phyloP scores from a whole-genome alignment of 768 basidiomycete species.

The Guyanaporus albipodus region DNA sequence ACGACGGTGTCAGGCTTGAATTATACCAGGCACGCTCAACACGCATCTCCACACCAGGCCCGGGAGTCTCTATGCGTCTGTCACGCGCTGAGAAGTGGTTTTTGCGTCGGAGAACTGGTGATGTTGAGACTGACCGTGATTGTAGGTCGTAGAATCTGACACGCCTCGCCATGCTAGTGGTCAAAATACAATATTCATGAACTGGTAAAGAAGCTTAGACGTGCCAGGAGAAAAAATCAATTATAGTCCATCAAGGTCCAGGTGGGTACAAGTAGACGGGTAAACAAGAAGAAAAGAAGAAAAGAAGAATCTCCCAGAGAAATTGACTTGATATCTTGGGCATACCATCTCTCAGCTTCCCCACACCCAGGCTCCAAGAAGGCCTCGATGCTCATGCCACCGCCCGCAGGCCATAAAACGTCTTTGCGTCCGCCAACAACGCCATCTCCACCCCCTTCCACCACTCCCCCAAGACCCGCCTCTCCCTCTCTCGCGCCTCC shows the following conservation, averaged over 20 bases:
- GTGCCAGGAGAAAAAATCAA: constrained; percentile 2
- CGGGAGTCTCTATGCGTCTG: too few relatives aligned
- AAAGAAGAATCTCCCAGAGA: too few relatives aligned
- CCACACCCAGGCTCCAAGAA: too few relatives aligned
- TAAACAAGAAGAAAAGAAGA: background rate
- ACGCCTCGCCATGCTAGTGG: too few relatives aligned
- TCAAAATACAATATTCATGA: background rate
- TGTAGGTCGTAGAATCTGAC: too few relatives aligned
- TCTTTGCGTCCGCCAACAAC: constrained; percentile 28
- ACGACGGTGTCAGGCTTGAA: too few relatives aligned
- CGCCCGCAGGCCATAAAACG: constrained; percentile 34
- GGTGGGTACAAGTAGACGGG: background rate
- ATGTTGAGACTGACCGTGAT: too few relatives aligned
- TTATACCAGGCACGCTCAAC: too few relatives aligned
- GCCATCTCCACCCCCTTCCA: constrained; percentile 43
- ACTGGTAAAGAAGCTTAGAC: background rate
- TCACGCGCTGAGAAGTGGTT: too few relatives aligned
- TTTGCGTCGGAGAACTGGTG: too few relatives aligned
- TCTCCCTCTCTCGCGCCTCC: constrained; percentile 54
- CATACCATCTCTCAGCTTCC: background rate
- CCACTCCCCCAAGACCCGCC: constrained; percentile 48
- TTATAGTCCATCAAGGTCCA: background rate
- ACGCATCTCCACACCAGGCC: too few relatives aligned
- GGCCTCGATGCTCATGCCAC: constrained; percentile 28
- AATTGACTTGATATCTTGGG: background rate